phyloP scores from a whole-genome alignment of 2,329 filamentous ascomycete species.

The Daldinia sp. region DNA sequence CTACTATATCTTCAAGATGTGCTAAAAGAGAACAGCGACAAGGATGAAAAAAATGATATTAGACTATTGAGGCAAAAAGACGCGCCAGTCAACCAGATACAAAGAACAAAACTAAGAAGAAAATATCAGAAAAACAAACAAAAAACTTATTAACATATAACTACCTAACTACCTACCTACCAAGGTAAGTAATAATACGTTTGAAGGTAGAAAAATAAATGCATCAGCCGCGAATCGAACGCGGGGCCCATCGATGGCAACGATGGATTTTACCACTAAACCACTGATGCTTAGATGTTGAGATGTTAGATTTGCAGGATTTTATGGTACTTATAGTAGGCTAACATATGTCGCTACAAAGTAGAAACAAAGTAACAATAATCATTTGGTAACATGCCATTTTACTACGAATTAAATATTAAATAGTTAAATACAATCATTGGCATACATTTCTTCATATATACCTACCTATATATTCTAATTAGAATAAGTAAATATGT shows the following conservation, averaged over 20 bases:
- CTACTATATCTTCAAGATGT: neutral
- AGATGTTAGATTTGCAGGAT: neutral
- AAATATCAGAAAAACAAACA: neutral
- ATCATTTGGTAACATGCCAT: too few species aligned
- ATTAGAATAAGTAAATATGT: too few species aligned
- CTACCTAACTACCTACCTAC: neutral
- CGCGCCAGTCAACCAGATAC: too few species aligned
- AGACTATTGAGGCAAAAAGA: neutral
- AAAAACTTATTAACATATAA: neutral
- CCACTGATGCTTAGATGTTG: slow-evolving; percentile 54
- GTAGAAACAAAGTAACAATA: neutral
- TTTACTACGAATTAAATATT: neutral
- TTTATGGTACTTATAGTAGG: neutral
- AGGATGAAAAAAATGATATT: neutral
- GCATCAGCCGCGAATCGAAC: slow-evolving; percentile 60
- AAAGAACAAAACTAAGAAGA: neutral
- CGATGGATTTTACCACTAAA: slow-evolving; percentile 67
- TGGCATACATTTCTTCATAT: too few species aligned
- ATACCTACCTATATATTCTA: too few species aligned
- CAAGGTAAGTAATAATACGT: neutral
- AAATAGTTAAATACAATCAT: neutral
- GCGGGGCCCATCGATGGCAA: slow-evolving; percentile 65
- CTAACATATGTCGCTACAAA: neutral
- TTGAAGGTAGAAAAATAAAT: slow-evolving; percentile 36
- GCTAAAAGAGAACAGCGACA: neutral